phyloP scores from a whole-genome alignment of 148 eudicot species.

The Simmondsia chinensis region DNA sequence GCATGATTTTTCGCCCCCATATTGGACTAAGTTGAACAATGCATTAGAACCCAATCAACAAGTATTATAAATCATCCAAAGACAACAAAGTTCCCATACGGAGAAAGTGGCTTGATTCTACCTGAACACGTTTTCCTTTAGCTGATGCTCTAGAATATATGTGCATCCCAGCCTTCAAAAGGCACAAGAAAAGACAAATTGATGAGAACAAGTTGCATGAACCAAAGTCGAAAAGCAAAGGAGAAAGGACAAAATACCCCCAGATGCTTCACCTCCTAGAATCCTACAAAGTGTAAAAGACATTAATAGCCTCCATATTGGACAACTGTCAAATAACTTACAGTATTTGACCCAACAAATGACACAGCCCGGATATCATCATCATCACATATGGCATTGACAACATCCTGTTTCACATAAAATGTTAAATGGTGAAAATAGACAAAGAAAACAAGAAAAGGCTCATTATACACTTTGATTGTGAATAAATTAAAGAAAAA shows the following conservation, averaged over 20 bases:
- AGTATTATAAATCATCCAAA: not conserved
- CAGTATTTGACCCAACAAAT: slow-evolving; percentile 96
- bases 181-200: slow-evolving; percentile 3
- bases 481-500: not conserved
- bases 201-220: not conserved
- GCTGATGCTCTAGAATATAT: slow-evolving; percentile 87
- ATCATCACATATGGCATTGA: slow-evolving; percentile 95
- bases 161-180: slow-evolving; percentile 88
- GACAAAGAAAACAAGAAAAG: not conserved
- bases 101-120: slow-evolving; percentile 12
- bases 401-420: slow-evolving; percentile 58
- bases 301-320: not conserved
- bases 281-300: no score
- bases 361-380: slow-evolving; percentile 87
- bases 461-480: no score
- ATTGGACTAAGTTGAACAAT: slow-evolving; percentile 41
- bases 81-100: not conserved
- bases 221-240: not conserved
- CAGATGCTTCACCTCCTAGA: no score
- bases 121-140: slow-evolving; percentile 98
- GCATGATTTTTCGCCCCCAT: slow-evolving; percentile 95
- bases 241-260: not conserved
- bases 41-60: slow-evolving; percentile 3
- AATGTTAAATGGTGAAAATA: not conserved
- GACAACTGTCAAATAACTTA: slow-evolving; percentile 23